A percentile compares a stretch with the other conserved stretches of the same genome.
These are phyloP conservation scores for Cochlearia excelsa DNA, from an alignment of 345 rosid genomes.

Conservation along the genomic window DNA sequence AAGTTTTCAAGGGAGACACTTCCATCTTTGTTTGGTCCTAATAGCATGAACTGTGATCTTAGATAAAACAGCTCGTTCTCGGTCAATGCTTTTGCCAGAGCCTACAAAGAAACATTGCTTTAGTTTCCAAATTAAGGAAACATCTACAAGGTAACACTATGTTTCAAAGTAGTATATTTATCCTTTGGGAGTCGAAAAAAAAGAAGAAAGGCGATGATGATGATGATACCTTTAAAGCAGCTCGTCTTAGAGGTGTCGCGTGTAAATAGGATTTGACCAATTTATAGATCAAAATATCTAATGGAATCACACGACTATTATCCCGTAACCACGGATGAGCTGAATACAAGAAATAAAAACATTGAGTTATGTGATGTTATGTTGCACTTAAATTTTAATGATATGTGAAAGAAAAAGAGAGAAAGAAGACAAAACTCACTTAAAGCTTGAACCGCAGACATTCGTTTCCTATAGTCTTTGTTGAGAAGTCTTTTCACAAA, in stretches of 20 bases:
- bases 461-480: constrained; percentile 85
- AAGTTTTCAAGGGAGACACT: background rate
- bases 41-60: constrained; percentile 64
- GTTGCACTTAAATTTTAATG: background rate
- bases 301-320: constrained; percentile 54
- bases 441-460: constrained; percentile 93
- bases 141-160: too few relatives aligned
- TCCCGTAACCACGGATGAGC: constrained; percentile 92
- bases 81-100: constrained; percentile 78
- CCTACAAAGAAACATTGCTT: constrained; percentile 36
- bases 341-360: constrained; percentile 28
- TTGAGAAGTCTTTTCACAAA: constrained; percentile 72
- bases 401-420: background rate
- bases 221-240: constrained; percentile 71
- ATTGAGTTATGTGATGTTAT: background rate
- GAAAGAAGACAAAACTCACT: constrained; percentile 46
- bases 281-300: constrained; percentile 68
- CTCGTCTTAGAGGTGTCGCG: constrained; percentile 81
- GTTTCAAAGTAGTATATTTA: background rate
- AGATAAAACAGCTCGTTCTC: constrained; percentile 64
- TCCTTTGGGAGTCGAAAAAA: background rate
- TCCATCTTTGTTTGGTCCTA: constrained; percentile 70
- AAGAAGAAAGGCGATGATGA: background rate
- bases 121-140: too few relatives aligned
- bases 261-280: constrained; percentile 74